Evolutionary conservation across 2,329 filamentous ascomycete genomes (phyloP).

Genomic region (Diaporthe nobilis): DNA sequence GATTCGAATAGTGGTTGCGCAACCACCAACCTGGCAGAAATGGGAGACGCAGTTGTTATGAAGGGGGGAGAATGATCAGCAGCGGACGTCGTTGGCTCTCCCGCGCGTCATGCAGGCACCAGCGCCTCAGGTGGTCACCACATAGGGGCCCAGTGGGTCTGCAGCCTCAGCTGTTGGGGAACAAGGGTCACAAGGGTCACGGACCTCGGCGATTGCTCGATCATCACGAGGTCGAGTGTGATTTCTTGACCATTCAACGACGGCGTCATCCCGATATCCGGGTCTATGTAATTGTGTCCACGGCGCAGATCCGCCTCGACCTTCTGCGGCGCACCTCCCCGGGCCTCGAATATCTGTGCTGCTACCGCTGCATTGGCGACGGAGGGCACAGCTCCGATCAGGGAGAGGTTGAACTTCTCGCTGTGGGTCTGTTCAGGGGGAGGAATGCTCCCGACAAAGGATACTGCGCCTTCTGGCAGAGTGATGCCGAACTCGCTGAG

Average conservation of each 20-base stretch:
- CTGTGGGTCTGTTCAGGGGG: not conserved
- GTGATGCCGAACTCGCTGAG: not conserved
- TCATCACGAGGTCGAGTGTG: not conserved
- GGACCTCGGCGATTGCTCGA: no score
- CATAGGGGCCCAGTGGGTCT: no score
- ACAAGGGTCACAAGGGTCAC: no score
- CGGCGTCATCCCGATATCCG: not conserved
- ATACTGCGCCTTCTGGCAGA: not conserved
- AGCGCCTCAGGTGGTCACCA: no score
- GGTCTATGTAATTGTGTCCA: not conserved
- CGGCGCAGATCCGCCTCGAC: not conserved
- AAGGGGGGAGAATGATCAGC: no score
- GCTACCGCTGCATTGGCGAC: not conserved
- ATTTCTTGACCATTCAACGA: not conserved
- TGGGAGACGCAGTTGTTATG: no score
- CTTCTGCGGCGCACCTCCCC: not conserved
- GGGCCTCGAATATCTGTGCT: not conserved
- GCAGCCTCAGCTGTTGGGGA: no score
- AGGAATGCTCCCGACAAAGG: not conserved
- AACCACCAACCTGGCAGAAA: no score
- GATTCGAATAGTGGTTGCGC: no score
- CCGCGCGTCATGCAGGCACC: no score
- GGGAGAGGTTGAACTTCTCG: not conserved
- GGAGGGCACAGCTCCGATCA: not conserved
- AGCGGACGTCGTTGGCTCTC: no score